Evolutionary conservation across 805 yeast genomes (phyloP).

Genomic region (Starmera dryadoides): DNA sequence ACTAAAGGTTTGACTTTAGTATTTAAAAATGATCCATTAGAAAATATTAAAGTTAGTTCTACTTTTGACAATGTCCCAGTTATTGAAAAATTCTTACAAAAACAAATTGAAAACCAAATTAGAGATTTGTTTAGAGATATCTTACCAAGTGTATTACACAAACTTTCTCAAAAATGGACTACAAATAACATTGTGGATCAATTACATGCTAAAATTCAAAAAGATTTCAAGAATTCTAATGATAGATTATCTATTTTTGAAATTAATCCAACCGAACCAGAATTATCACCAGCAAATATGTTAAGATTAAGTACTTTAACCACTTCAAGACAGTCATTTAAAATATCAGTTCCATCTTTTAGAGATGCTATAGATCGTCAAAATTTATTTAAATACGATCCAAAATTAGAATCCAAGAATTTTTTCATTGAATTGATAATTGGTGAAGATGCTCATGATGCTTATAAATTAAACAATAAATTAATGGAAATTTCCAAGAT

Average conservation of each 20-base stretch:
- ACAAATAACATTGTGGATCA: slow-evolving; percentile 26
- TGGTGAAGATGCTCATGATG: slow-evolving; percentile 1
- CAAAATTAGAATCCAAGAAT: slow-evolving; percentile 9
- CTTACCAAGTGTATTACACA: slow-evolving; percentile 73
- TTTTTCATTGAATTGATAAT: slow-evolving; percentile 18
- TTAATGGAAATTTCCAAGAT: slow-evolving; percentile 17
- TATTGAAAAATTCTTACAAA: slow-evolving; percentile 74
- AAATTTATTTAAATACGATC: slow-evolving; percentile 15
- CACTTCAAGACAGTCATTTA: slow-evolving; percentile 73
- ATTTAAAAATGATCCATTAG: slow-evolving; percentile 84
- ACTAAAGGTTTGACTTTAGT: slow-evolving; percentile 81
- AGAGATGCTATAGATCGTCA: slow-evolving; percentile 54
- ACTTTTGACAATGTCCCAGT: slow-evolving; percentile 84
- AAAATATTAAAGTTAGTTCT: slow-evolving; percentile 72
- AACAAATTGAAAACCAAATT: slow-evolving; percentile 75
- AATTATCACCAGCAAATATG: slow-evolving; percentile 59
- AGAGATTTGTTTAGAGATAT: slow-evolving; percentile 78
- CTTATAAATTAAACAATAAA: slow-evolving; percentile 11
- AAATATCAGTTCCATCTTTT: slow-evolving; percentile 56
- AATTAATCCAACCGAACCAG: slow-evolving; percentile 52
- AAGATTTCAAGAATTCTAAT: slow-evolving; percentile 14
- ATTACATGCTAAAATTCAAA: slow-evolving; percentile 14
- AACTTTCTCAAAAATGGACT: slow-evolving; percentile 63
- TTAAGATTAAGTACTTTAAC: slow-evolving; percentile 60
- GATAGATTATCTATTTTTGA: slow-evolving; percentile 36